Evolutionary conservation across 2,329 filamentous ascomycete species (phyloP), one percentile per base, ranked within the genome.

Genomic region (Epichloe gansuensis): DNA sequence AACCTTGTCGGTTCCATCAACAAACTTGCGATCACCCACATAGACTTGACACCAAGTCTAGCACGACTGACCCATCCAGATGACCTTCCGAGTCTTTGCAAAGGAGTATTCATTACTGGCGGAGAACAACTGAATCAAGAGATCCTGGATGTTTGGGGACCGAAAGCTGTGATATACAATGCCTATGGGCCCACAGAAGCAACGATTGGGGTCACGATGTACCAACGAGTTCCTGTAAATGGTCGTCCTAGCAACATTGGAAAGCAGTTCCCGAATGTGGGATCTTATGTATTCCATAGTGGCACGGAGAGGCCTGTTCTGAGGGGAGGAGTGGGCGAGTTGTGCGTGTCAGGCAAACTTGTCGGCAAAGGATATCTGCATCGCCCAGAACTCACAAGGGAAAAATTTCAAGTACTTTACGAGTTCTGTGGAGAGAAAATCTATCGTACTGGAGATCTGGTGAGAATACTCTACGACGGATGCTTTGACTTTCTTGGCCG

Each of bases 171-270:
- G 44, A 90, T 97, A 13, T 91, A 95, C 72, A 96, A 96, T 61
- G 90, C 89, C 3, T 89, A 95, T 58, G 91, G 91, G 0, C 91
- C 91, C 1, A 96, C 91, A 0, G 91, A 96, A 65, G 86, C 88
- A 0, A 96, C 91, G 0, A 96, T 96, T 57, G 91, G 91, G 5
- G 86, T 91, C 38, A 95, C 91, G 0, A 94, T 93, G 77, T 91
- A 86, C 60, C 83, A 84, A n/a, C 78, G 87, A 37, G 88, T 95
- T 7, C 86, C 88, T 0, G 67, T 72, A 21, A 86, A 86, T 57
- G 89, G 88, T 0, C 85, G 89, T 34, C 82, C 91, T 0, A 86
- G 88, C 11, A 96, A 96, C 61, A 96, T 96, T 59, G 91, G 91
- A 0, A 77, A 76, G 28, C 86, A 89, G 57, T 96, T 95, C 58